phyloP scores from a whole-genome alignment of 495 filamentous ascomycete genomes.

The Cairneyella variabilis region DNA sequence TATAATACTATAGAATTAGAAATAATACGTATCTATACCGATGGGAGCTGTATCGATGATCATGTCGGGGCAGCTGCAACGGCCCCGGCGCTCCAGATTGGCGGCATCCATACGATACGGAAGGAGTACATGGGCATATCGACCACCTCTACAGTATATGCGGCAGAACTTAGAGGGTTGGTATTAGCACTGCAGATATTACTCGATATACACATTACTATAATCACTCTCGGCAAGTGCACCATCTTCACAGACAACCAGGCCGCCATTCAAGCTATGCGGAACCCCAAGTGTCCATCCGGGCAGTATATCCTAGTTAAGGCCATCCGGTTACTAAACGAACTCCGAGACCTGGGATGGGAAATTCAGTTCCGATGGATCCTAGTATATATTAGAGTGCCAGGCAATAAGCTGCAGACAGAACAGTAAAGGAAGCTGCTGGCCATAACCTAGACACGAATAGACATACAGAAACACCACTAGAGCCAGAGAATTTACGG shows the following conservation, averaged over 20 bases:
- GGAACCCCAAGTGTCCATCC: conserved; percentile 15
- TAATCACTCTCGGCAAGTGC: conserved; percentile 9
- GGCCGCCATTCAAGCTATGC: conserved; percentile 15
- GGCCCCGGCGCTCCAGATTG: conserved; percentile 1
- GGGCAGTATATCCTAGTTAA: conserved; percentile 18
- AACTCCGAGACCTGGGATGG: conserved; percentile 18
- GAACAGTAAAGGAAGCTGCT: conserved; percentile 23
- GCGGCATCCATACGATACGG: conserved; percentile 8
- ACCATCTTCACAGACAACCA: conserved; percentile 22
- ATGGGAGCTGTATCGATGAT: conserved; percentile 22
- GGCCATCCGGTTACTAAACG: conserved; percentile 14
- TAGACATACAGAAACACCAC: neutral
- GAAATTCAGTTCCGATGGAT: conserved; percentile 25
- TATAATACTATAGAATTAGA: conserved; percentile 21
- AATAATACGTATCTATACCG: conserved; percentile 22
- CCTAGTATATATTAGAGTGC: conserved; percentile 27
- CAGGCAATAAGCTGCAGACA: conserved; percentile 28
- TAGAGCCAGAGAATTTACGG: conserved; percentile 12
- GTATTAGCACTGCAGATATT: conserved; percentile 20
- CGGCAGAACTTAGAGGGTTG: conserved; percentile 23
- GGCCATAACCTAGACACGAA: conserved; percentile 3
- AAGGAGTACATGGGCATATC: conserved; percentile 21
- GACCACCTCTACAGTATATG: conserved; percentile 24
- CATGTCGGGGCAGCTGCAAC: conserved; percentile 18
- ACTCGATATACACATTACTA: conserved; percentile 12